A percentile compares a stretch with the other conserved stretches of the same genome.
Evolutionary conservation across 345 rosid species (phyloP).

Genomic region (Pugionium cornutum): DNA sequence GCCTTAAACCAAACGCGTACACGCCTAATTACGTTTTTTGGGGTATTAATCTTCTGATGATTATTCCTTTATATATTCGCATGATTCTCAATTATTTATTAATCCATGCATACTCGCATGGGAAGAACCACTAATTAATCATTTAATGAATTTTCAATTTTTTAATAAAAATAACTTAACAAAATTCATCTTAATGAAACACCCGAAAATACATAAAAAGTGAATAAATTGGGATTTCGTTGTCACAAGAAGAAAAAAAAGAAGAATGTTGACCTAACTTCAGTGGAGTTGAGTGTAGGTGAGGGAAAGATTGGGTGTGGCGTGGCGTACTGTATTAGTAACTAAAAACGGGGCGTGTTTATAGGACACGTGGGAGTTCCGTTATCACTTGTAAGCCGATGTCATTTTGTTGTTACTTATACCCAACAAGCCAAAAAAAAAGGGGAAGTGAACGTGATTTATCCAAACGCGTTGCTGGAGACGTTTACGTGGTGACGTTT

Average conservation of each 20-base stretch:
- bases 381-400: slow-evolving; percentile 33
- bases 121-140: too few species aligned
- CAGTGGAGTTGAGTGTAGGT: slow-evolving; percentile 42
- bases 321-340: slow-evolving; percentile 41
- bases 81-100: slow-evolving; percentile 9
- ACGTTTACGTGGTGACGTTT: slow-evolving; percentile 39
- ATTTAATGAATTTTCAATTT: too few species aligned
- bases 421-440: slow-evolving; percentile 34
- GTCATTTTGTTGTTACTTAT: slow-evolving; percentile 27
- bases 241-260: not conserved
- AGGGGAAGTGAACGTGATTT: slow-evolving; percentile 17
- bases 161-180: too few species aligned
- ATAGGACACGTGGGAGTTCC: slow-evolving; percentile 37
- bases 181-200: too few species aligned
- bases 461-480: slow-evolving; percentile 32
- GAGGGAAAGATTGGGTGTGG: slow-evolving; percentile 35
- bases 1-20: slow-evolving; percentile 43
- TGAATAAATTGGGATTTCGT: too few species aligned
- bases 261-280: slow-evolving; percentile 26
- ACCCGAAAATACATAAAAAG: too few species aligned
- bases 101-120: not conserved
- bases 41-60: slow-evolving; percentile 26
- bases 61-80: slow-evolving; percentile 14
- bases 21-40: slow-evolving; percentile 37
- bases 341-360: slow-evolving; percentile 27